Evolutionary conservation across 2,329 filamentous ascomycete genomes (phyloP).

Genomic region (Fusarium drepaniforme): DNA sequence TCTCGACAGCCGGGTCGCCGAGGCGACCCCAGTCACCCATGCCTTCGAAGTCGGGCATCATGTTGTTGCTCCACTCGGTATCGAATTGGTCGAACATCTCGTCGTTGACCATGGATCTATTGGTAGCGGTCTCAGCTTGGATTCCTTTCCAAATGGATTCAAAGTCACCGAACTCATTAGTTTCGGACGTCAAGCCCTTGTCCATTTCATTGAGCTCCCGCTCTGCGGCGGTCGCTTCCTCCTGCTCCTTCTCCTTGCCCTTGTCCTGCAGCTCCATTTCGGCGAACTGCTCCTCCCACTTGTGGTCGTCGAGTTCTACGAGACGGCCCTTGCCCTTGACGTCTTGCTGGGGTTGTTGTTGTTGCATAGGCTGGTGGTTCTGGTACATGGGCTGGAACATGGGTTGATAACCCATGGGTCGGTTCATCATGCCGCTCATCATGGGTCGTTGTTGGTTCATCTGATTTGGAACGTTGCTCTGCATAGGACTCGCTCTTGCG

Average conservation of each 20-base stretch:
- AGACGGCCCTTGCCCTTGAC: constrained; percentile 90
- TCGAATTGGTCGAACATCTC: constrained; percentile 77
- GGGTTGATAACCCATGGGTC: constrained; percentile 65
- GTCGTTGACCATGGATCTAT: constrained; percentile 78
- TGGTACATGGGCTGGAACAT: constrained; percentile 67
- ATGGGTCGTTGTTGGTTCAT: constrained; percentile 71
- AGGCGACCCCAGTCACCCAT: constrained; percentile 75
- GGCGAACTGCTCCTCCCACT: constrained; percentile 98
- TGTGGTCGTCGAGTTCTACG: constrained; percentile 91
- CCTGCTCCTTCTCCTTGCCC: constrained; percentile 65
- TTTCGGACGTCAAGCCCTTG: constrained; percentile 74
- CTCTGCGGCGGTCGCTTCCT: constrained; percentile 80
- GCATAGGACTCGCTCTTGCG: constrained; percentile 69
- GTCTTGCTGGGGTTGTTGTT: constrained; percentile 62
- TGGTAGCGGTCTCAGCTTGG: constrained; percentile 78
- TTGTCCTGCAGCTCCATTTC: constrained; percentile 81
- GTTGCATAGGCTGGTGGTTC: constrained; percentile 56
- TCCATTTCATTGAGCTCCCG: constrained; percentile 91
- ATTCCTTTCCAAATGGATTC: constrained; percentile 90
- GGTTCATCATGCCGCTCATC: constrained; percentile 66
- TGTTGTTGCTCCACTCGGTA: constrained; percentile 78
- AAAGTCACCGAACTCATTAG: constrained; percentile 85
- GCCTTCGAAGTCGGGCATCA: constrained; percentile 69
- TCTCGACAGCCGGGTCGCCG: constrained; percentile 82
- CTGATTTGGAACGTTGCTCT: constrained; percentile 62